These are phyloP conservation scores for Zanthoxylum bungeanum DNA, from an alignment of 345 rosid species.

Conservation along the genomic window DNA sequence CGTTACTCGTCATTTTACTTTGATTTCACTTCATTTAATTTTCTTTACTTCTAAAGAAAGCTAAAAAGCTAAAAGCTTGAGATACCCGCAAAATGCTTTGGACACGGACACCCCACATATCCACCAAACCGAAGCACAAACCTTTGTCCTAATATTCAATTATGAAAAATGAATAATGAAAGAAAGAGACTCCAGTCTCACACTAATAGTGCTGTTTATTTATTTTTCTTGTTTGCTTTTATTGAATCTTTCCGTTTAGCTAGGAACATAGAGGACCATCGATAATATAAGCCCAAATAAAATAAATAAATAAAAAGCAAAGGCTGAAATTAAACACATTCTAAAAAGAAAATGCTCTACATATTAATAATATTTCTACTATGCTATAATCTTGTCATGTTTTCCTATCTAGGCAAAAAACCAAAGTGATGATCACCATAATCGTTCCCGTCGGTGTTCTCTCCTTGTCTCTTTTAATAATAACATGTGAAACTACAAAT, in stretches of 20 bases:
- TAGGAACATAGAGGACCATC: too few relatives aligned
- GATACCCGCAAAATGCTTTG: too few relatives aligned
- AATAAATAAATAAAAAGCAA: constrained; percentile 8
- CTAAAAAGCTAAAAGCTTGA: not conserved
- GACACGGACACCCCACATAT: not conserved
- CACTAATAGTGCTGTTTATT: too few relatives aligned
- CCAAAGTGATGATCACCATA: not conserved
- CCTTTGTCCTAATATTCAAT: not conserved
- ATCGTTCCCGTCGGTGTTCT: not conserved
- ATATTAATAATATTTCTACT: not conserved
- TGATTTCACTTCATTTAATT: too few relatives aligned
- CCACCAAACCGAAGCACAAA: not conserved
- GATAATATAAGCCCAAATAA: not conserved
- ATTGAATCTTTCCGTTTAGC: too few relatives aligned
- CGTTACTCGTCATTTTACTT: not conserved
- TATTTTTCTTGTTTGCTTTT: too few relatives aligned
- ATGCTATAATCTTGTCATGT: constrained; percentile 6
- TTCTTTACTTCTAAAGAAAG: not conserved
- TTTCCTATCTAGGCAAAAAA: constrained; percentile 2
- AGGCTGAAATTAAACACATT: not conserved
- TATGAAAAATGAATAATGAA: not conserved
- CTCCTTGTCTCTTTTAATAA: not conserved
- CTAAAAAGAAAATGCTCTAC: not conserved
- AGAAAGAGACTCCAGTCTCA: too few relatives aligned
- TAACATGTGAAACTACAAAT: constrained; percentile 1